Evolutionary conservation across 2,329 filamentous ascomycete genomes (phyloP), one percentile per base, ranked within the genome.

Genomic region (Zopfia rhizophila): DNA sequence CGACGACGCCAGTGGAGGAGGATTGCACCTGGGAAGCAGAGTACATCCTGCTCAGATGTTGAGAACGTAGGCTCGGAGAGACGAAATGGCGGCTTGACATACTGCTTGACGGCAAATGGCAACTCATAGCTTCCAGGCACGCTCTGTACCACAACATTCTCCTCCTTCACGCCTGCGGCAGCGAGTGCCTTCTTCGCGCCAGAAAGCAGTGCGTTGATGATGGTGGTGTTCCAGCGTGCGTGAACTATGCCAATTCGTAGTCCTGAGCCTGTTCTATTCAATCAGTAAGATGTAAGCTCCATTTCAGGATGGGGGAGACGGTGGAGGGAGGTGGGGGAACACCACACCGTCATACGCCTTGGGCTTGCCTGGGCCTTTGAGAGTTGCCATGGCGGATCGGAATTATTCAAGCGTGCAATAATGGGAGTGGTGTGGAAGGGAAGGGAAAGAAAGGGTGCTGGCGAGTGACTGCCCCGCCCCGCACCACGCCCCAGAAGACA

Each of bases 121-220:
- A 99, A 82, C 76, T 99, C 94, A 82, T 95, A 99, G 55, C 89
- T 90, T 40, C 94, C 94, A 0, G 94, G 94, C 23, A 97, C 94
- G 38, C 87, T 90, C 76, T 97, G 89, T 27, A 92, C 77, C 42
- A 92, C 84, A 65, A 99, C 95, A 73, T 97, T 96, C 63, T 89
- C 85, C 66, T 91, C 86, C 70, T 86, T 86, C 45, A 99, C 93
- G 43, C 94, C 94, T 40, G 87, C 85, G 30, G 83, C 83, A 23
- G 87, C 77, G 44, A 99, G 85, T 68, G 87, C 87, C 61, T 87
- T 87, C 74, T 88, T 90, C 32, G 90, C 85, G 56, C 94, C 94
- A 39, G 82, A 79, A 51, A 99, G 82, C 45, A 99, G 85, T 40
- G 91, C 86, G 48, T 89, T 86, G 73, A 97, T 96, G 70, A 99